These are phyloP conservation scores for Pleurotus platypus DNA, from an alignment of 768 basidiomycete genomes.

Conservation along the genomic window DNA sequence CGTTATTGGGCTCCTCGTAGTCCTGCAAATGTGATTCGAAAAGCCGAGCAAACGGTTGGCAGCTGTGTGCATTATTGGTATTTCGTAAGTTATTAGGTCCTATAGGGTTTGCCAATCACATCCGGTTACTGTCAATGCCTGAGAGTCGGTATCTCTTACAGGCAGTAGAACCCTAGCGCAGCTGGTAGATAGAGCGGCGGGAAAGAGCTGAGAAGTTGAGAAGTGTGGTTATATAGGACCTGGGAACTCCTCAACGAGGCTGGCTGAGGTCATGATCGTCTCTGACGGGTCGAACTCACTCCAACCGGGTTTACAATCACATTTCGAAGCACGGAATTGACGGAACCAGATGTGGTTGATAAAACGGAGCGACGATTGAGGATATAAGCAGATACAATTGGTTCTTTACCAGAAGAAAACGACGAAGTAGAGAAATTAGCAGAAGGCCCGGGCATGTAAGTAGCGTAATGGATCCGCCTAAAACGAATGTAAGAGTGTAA, in stretches of 20 bases:
- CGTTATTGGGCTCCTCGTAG: background rate
- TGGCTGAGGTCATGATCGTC: too few species aligned
- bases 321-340: background rate
- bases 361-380: background rate
- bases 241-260: too few species aligned
- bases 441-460: background rate
- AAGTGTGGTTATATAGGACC: background rate
- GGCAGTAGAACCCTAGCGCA: background rate
- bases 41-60: conserved; percentile 9
- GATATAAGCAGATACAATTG: too few species aligned
- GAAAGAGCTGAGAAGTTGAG: background rate
- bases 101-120: conserved; percentile 1
- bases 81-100: background rate
- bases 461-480: background rate
- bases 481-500: conserved; percentile 5
- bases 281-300: too few species aligned
- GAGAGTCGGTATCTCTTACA: background rate
- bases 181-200: background rate
- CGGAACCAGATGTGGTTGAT: background rate
- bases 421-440: background rate
- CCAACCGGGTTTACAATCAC: background rate
- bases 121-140: background rate
- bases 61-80: conserved; percentile 2
- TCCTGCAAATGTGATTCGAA: conserved; percentile 10
- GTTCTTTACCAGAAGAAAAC: too few species aligned